Percentiles rank a stretch among this genome's conserved stretches.
Conservation (phyloP, 2,329 filamentous ascomycete species). For the Xylaria digitata region DNA sequence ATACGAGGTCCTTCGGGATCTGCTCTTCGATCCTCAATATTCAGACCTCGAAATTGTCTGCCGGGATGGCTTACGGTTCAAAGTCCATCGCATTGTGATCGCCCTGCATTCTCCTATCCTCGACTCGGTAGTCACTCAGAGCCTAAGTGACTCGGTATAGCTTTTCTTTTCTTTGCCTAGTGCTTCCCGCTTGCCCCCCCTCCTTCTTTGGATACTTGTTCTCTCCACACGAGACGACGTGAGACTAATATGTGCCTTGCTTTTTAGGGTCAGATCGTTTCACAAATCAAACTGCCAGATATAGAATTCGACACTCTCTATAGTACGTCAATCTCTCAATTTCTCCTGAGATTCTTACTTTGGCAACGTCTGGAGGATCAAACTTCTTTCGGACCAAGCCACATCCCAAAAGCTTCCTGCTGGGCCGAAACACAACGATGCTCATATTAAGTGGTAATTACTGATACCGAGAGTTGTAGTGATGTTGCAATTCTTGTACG, state of each 20-base stretch:
- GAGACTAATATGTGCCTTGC: conserved; percentile 10
- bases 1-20: conserved; percentile 22
- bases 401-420: background rate
- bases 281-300: conserved; percentile 19
- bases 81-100: conserved; percentile 21
- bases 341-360: background rate
- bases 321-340: background rate
- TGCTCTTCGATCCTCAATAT: conserved; percentile 4
- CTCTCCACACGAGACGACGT: background rate
- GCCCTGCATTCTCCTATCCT: conserved; percentile 13
- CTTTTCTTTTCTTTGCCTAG: background rate
- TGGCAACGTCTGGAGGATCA: background rate
- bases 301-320: conserved; percentile 44
- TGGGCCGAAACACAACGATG: background rate
- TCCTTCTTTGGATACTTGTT: background rate
- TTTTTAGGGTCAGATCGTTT: conserved; percentile 14
- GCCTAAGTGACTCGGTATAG: conserved; percentile 7
- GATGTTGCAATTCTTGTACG: conserved; percentile 28
- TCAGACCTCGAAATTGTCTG: conserved; percentile 22
- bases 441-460: background rate
- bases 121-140: conserved; percentile 6
- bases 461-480: background rate
- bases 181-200: too few species aligned
- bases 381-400: background rate
- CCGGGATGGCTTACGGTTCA: background rate